These are phyloP conservation scores for Corylus americana DNA, from an alignment of 306 rosid genomes.

Conservation along the genomic window DNA sequence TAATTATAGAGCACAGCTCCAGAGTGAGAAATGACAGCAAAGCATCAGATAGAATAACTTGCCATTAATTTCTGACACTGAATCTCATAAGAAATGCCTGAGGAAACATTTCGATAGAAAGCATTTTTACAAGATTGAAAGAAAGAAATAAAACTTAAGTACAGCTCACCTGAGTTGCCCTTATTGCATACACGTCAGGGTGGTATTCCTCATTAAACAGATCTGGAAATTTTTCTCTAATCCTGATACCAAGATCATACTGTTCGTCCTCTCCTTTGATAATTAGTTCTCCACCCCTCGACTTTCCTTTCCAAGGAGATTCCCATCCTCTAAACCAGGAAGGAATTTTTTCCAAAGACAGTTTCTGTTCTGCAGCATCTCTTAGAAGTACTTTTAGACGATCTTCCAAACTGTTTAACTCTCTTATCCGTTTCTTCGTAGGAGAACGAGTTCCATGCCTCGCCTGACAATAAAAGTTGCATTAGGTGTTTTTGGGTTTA, in stretches of 20 bases:
- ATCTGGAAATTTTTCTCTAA: slow-evolving; percentile 60
- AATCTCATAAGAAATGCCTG: background rate
- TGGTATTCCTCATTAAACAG: slow-evolving; percentile 81
- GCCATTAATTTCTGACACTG: background rate
- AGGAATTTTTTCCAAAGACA: slow-evolving; percentile 58
- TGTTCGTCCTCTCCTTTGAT: slow-evolving; percentile 76
- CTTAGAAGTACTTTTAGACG: slow-evolving; percentile 52
- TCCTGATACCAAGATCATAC: slow-evolving; percentile 69
- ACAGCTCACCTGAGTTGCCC: slow-evolving; percentile 70
- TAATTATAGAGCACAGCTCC: background rate
- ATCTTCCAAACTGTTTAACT: slow-evolving; percentile 52
- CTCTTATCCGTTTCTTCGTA: slow-evolving; percentile 73
- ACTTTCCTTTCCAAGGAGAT: slow-evolving; percentile 87
- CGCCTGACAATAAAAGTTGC: slow-evolving; percentile 54
- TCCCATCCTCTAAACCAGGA: slow-evolving; percentile 76
- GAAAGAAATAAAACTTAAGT: slow-evolving; percentile 2
- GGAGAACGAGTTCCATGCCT: slow-evolving; percentile 98
- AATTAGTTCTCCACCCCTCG: slow-evolving; percentile 71
- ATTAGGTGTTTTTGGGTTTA: slow-evolving; percentile 4
- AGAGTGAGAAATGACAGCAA: slow-evolving; percentile 1
- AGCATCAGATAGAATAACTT: background rate
- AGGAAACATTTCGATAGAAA: background rate
- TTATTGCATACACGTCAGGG: slow-evolving; percentile 73
- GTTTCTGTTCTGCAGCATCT: slow-evolving; percentile 48
- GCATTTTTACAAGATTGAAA: background rate